A percentile compares a stretch with the other conserved stretches of the same genome.
These are phyloP conservation scores for Mycena citricolor DNA, from an alignment of 1,284 basidiomycete genomes.

Conservation along the genomic window DNA sequence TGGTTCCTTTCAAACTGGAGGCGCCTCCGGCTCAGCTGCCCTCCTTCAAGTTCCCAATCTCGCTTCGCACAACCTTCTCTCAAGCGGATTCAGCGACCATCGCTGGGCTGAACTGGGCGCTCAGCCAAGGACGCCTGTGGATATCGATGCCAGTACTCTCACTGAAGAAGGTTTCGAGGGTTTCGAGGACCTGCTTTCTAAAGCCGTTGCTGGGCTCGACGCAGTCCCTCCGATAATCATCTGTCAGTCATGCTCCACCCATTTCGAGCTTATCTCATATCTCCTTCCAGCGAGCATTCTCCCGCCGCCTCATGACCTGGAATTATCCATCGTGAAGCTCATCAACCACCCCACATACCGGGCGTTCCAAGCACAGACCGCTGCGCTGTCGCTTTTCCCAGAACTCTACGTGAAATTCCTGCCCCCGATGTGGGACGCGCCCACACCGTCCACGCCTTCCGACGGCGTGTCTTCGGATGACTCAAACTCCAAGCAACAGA, in stretches of 20 bases:
- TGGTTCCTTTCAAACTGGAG: constrained; percentile 58
- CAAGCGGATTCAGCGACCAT: constrained; percentile 45
- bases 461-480: constrained; percentile 34
- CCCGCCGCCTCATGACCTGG: constrained; percentile 77
- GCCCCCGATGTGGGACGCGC: constrained; percentile 73
- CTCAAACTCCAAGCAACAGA: constrained; percentile 53
- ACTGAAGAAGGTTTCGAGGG: constrained; percentile 65
- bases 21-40: constrained; percentile 40
- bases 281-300: constrained; percentile 68
- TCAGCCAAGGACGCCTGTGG: constrained; percentile 62
- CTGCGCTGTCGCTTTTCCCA: constrained; percentile 75
- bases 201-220: constrained; percentile 47
- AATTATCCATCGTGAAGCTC: constrained; percentile 72
- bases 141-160: constrained; percentile 63
- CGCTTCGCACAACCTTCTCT: constrained; percentile 58
- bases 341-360: constrained; percentile 74
- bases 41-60: constrained; percentile 43
- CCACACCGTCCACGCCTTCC: constrained; percentile 55
- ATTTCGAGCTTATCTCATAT: neutral
- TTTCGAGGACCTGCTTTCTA: constrained; percentile 73
- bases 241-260: constrained; percentile 50
- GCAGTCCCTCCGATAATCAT: constrained; percentile 66
- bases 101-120: constrained; percentile 60
- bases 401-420: constrained; percentile 76
- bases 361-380: constrained; percentile 71